Conservation (phyloP, 2,329 filamentous ascomycete genomes). For the Waltergamsia citrina region DNA sequence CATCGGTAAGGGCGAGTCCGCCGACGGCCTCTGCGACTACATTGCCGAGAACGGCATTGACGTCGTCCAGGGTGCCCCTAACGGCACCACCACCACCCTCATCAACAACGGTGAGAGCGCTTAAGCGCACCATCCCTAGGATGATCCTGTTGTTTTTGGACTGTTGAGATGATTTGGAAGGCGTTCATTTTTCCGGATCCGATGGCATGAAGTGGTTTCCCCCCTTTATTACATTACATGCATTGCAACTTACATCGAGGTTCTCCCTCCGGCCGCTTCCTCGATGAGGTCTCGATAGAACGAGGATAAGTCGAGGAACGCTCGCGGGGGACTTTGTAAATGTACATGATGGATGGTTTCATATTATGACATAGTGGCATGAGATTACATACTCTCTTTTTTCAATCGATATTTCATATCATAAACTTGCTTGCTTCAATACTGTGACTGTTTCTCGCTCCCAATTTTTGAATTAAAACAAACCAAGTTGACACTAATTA, state of each 20-base stretch:
- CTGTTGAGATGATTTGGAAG: not conserved
- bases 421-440: too few species aligned
- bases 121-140: not conserved
- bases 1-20: constrained; percentile 34
- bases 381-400: too few species aligned
- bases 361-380: too few species aligned
- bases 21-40: constrained; percentile 26
- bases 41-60: constrained; percentile 29
- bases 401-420: too few species aligned
- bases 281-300: constrained; percentile 4
- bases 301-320: constrained; percentile 3
- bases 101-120: constrained; percentile 18
- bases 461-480: too few species aligned
- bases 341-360: not conserved
- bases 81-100: constrained; percentile 21
- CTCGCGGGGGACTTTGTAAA: not conserved
- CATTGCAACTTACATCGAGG: too few species aligned
- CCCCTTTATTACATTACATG: too few species aligned
- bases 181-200: too few species aligned
- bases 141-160: not conserved
- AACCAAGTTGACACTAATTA: too few species aligned
- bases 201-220: too few species aligned
- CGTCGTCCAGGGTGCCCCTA: constrained; percentile 23
- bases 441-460: too few species aligned
- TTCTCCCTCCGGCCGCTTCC: too few species aligned